These are phyloP conservation scores for Gloeostereum incarnatum DNA, from an alignment of 768 basidiomycete genomes.

Conservation along the genomic window DNA sequence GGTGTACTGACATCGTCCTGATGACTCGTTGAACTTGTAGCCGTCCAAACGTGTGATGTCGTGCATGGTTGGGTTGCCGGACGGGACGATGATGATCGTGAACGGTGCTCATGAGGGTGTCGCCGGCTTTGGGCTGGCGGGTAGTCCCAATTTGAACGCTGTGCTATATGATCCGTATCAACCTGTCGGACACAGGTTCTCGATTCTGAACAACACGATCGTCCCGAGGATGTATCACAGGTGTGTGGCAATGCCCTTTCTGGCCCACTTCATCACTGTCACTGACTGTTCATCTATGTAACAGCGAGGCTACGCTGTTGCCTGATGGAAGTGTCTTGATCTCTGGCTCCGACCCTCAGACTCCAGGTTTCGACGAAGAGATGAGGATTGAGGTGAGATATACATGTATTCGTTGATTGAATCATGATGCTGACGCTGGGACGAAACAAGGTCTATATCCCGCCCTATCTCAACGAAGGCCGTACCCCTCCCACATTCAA, in stretches of 20 bases:
- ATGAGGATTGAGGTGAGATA: conserved; percentile 66
- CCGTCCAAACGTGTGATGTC: conserved; percentile 70
- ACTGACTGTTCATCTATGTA: conserved; percentile 17
- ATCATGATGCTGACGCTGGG: neutral
- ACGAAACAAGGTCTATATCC: conserved; percentile 56
- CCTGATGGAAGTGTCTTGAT: conserved; percentile 69
- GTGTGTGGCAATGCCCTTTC: conserved; percentile 39
- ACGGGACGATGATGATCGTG: conserved; percentile 67
- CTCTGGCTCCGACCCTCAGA: conserved; percentile 70
- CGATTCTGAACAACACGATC: conserved; percentile 58
- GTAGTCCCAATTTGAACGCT: conserved; percentile 46
- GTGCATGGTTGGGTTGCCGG: conserved; percentile 52
- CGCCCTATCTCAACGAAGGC: conserved; percentile 72
- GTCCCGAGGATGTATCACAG: conserved; percentile 72
- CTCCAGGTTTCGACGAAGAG: conserved; percentile 59
- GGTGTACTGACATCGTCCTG: neutral
- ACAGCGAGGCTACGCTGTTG: conserved; percentile 56
- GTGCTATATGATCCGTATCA: conserved; percentile 61
- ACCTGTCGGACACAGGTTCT: conserved; percentile 51
- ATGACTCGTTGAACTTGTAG: conserved; percentile 18
- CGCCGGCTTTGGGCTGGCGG: conserved; percentile 65
- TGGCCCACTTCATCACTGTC: neutral
- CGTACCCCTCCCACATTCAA: conserved; percentile 53
- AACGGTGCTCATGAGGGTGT: conserved; percentile 66
- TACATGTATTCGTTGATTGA: conserved; percentile 1